Base-by-base conservation (phyloP, 164 flowering plant genomes). In the Litsea cubeba region DNA sequence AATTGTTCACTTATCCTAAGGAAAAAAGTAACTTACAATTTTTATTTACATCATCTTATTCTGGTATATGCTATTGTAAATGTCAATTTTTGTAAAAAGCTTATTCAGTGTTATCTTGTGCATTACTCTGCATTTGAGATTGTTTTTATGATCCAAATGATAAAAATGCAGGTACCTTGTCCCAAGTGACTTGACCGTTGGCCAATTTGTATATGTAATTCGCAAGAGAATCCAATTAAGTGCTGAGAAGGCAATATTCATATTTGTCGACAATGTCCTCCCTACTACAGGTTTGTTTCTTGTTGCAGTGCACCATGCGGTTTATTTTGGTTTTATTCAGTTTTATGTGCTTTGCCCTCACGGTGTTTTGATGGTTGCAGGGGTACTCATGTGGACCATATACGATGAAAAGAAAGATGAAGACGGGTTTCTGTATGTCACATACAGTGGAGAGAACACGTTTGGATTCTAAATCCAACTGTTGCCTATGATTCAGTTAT, bases 151-250 rank as follows among this genome's bases (percentile, higher is more conserved):
- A 8, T 6, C 46, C 46, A 40, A 7, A 40, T 7, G 46, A 40
- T 40, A 40, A 40, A 40, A 40, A 40, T 40, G 12, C 90, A 92
- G 97, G 86, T 92, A 90, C 60, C 88, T 92, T 12, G 97, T 91
- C 67, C 97, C 97, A 17, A 88, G 90, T 72, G 96, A 91, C 78
- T 79, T 91, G 84, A 89, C 92, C 0, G 91, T 91, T 0, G 95
- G 95, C n/a, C 95, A 89, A 68, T 89, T 90, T 75, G 95, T 89
- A n/a, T 89, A 91, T 76, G 94, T 91, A 2, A 89, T 92, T 70
- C 89, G 94, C 24, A 92, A 91, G 81, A 88, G 97, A 81, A 91
- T 91, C 79, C 90, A 90, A 69, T 72, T 91, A 65, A 91, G 91
- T 79, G 89, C 97, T 62, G 93, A 91, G 70, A 88, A 91, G 83